Evolutionary conservation across 257 asterid genomes (phyloP), one percentile per base, ranked within the genome.

Genomic region (Hygrophila difformis): DNA sequence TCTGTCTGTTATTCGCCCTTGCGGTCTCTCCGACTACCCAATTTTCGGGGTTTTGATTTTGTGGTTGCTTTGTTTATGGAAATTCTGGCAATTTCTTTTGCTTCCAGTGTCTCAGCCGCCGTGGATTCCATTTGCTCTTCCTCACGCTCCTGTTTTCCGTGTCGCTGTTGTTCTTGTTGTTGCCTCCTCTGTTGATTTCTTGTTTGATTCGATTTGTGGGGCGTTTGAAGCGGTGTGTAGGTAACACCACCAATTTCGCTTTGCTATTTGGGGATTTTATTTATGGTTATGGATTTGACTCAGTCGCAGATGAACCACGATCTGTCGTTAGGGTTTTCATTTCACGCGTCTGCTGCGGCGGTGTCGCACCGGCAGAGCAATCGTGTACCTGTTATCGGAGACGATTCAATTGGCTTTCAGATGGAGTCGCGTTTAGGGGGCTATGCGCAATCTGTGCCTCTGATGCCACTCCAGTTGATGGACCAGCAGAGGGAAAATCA

Each of bases 381-480:
- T 28, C 82, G 75, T 40, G 42, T 51, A 31, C 39, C 76, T 39
- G 71, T 65, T 40, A 57, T 64, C 26, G 61, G 53, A 14, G 82
- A 69, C 44, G 85, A 66, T 21, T 60, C 94, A 13, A 73, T 83
- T 39, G 42, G 83, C 6, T 77, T 77, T 45, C 87, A 69, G 66
- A 71, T 75, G 54, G 94, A 83, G 57, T 73, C 93, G 43, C 72
- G 74, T 53, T 18, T 17, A 20, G 55, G 68, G 39, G 81, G 65
- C 37, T 37, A 66, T 1, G 44, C 63, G 18, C 72, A 60, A 33
- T 75, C 63, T 12, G 56, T 50, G 44, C 76, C 82, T 38, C 43
- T 75, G 20, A 53, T 70, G 66, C 85, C 91, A 8, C 95, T 77
- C 15, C 97, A 77, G 46, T 49, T 79, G 70, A 66, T 78, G 95